Evolutionary conservation across 768 basidiomycete species (phyloP).

Genomic region (Leccinellum luteum): DNA sequence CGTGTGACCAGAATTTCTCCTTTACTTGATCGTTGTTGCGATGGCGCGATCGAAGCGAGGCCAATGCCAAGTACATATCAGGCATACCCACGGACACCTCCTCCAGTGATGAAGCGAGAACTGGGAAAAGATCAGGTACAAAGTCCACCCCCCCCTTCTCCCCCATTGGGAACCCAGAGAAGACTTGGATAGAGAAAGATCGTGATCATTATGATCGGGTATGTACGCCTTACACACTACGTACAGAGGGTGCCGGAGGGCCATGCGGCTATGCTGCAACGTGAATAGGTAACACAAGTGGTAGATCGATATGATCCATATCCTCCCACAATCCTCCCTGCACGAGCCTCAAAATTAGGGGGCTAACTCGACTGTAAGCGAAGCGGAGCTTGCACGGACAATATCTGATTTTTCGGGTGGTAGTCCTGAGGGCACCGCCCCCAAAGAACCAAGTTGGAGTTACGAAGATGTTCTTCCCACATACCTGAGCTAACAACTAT

Average conservation of each 20-base stretch:
- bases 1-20: conserved; percentile 29
- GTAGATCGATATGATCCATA: conserved; percentile 13
- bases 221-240: conserved; percentile 1
- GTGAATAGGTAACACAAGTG: not conserved
- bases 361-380: conserved; percentile 3
- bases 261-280: conserved; percentile 6
- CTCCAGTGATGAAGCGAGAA: conserved; percentile 3
- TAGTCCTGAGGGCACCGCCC: conserved; percentile 3
- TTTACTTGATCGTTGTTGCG: not conserved
- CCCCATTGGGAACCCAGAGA: conserved; percentile 2
- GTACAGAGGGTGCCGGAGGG: not conserved
- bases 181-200: conserved; percentile 2
- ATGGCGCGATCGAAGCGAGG: not conserved
- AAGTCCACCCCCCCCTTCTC: conserved; percentile 5
- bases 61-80: conserved; percentile 4
- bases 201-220: conserved; percentile 8
- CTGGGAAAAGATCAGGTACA: conserved; percentile 18
- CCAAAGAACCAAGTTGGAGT: not conserved
- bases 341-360: conserved; percentile 2
- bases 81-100: not conserved
- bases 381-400: not conserved
- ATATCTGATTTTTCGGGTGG: not conserved
- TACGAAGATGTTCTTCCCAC: conserved; percentile 18
- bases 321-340: conserved; percentile 7
- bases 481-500: conserved; percentile 23